These are phyloP conservation scores for Combretum micranthum DNA, from an alignment of 345 rosid species.

Conservation along the genomic window DNA sequence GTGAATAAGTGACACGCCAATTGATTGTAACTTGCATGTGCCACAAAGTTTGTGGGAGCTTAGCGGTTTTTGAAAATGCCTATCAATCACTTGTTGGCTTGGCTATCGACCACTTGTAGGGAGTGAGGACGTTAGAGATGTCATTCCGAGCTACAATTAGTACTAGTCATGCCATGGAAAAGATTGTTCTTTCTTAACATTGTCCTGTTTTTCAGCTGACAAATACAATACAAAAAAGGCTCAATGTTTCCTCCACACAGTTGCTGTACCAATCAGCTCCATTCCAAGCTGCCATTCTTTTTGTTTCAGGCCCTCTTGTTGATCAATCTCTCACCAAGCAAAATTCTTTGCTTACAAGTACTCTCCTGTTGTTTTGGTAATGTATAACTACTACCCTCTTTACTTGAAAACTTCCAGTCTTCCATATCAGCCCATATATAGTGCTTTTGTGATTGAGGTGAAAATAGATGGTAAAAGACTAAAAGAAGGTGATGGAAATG, in stretches of 20 bases:
- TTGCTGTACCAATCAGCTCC: constrained; percentile 96
- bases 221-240: constrained; percentile 89
- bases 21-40: too few relatives aligned
- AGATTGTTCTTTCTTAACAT: constrained; percentile 15
- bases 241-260: constrained; percentile 93
- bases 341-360: constrained; percentile 75
- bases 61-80: too few relatives aligned
- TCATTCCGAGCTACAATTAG: neutral
- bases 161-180: neutral
- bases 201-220: constrained; percentile 50
- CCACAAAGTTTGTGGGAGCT: too few relatives aligned
- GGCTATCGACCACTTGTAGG: too few relatives aligned
- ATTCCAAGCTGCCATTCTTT: constrained; percentile 94
- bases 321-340: constrained; percentile 80
- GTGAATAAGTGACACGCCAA: neutral
- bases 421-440: neutral
- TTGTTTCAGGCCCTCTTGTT: constrained; percentile 89
- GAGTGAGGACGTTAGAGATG: neutral
- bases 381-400: neutral
- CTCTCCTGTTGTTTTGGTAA: constrained; percentile 71
- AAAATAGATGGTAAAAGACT: too few relatives aligned
- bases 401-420: too few relatives aligned
- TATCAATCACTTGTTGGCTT: too few relatives aligned
- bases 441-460: too few relatives aligned
- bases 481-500: too few relatives aligned